Conservation (phyloP, 2,329 filamentous ascomycete genomes). For the Apiospora koreana region DNA sequence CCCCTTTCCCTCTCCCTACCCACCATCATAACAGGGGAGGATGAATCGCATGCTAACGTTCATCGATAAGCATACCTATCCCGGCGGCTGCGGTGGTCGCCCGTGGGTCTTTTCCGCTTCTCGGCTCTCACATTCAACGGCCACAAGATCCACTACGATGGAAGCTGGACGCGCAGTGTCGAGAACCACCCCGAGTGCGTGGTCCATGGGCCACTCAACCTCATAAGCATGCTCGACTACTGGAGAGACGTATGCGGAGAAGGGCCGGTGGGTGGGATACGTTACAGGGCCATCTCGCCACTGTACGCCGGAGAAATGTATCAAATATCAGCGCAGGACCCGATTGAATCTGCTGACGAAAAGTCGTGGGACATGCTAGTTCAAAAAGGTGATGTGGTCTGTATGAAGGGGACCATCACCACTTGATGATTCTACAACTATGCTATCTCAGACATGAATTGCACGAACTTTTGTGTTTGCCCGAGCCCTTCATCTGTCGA, state of each 20-base stretch:
- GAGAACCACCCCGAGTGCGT: conserved; percentile 72
- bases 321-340: conserved; percentile 51
- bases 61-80: conserved; percentile 22
- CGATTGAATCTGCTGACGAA: conserved; percentile 33
- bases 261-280: conserved; percentile 41
- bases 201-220: conserved; percentile 78
- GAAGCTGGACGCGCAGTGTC: conserved; percentile 60
- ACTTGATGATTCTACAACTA: background rate
- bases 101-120: conserved; percentile 71
- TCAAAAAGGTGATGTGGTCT: conserved; percentile 39
- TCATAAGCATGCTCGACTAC: conserved; percentile 72
- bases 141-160: conserved; percentile 82
- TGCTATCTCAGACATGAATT: background rate
- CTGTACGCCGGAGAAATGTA: conserved; percentile 69
- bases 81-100: conserved; percentile 44
- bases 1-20: too few relatives aligned
- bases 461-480: too few relatives aligned
- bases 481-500: too few relatives aligned
- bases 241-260: conserved; percentile 52
- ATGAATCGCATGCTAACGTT: background rate
- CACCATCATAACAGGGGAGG: too few relatives aligned
- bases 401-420: conserved; percentile 38
- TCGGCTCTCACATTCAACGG: conserved; percentile 84
- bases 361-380: conserved; percentile 47
- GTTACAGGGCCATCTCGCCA: conserved; percentile 70